Base-by-base conservation (phyloP, 164 flowering plant species). In the Hamamelis virginiana region DNA sequence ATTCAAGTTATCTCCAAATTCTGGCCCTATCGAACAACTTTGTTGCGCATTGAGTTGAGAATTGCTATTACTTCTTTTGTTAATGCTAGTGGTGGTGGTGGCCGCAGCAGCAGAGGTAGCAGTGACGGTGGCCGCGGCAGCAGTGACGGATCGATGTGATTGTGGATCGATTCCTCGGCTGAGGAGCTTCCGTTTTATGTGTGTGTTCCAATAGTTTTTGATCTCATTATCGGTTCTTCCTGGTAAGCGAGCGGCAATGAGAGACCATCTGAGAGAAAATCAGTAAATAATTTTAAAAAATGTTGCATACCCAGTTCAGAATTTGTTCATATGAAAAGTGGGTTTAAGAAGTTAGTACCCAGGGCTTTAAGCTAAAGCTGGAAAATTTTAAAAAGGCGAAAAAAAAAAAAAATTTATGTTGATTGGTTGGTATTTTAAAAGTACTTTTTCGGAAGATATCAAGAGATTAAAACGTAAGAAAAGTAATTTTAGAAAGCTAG, bases 221-320 rank as follows among this genome's bases (percentile, higher is more conserved):
- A 78, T 78, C 65, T 78, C 81, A 56, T 78, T 78, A 23, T 77
- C 80, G 1, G 80, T 77, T 71, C 80, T 75, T 59, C 78, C 81
- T 0, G 78, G 81, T 28, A 79, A 64, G 0, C 82, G 43, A 18
- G 66, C 72, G 9, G 82, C 82, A 45, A 79, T 79, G 11, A 76
- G 59, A 22, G 82, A 75, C 82, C 82, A 79, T 44, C 81, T 78
- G 59, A 25, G 25, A 27, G 33, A 55, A 63, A 26, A 59, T 57
- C 12, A 3, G 10, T 22, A 22, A 21, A 56, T 21, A 4, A 56
- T 9, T 57, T 12, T 0, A 8, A 59, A 16, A 28, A 51, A 15
- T 21, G n/a, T 47, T 13, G 25, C n/a, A 64, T 25, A 47, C 23
- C 23, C 12, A 47, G 13, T 15, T 23, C 5, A 9, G 23, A 62